Conservation (phyloP, 192 early-diverging fungal species). For the Dissophora ornata region DNA sequence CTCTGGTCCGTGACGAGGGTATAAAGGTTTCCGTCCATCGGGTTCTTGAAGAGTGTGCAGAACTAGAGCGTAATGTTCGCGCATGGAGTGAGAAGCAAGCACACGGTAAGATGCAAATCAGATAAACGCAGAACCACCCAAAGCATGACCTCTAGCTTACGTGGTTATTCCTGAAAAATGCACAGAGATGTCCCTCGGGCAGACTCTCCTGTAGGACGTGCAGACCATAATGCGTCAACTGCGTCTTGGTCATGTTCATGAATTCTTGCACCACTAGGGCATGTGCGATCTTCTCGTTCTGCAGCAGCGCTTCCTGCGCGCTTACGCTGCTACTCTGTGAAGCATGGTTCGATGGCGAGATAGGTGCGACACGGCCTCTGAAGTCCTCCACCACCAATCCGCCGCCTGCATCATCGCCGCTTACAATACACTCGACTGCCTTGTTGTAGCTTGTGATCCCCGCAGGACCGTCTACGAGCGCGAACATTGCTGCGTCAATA, state of each 20-base stretch:
- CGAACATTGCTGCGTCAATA: conserved; percentile 64
- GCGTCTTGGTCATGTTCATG: conserved; percentile 79
- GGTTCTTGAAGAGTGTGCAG: conserved; percentile 76
- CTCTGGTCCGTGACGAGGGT: conserved; percentile 79
- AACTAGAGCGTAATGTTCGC: too few relatives aligned
- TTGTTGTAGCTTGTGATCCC: conserved; percentile 74
- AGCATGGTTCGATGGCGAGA: conserved; percentile 5
- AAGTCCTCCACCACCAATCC: conserved; percentile 55
- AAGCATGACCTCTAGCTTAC: conserved; percentile 39
- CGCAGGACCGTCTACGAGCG: conserved; percentile 60
- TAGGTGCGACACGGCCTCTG: conserved; percentile 19
- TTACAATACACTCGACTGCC: conserved; percentile 81
- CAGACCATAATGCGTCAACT: conserved; percentile 88
- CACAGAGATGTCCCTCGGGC: conserved; percentile 67
- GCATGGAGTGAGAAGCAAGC: too few relatives aligned
- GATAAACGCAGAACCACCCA: background rate
- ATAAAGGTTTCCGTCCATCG: conserved; percentile 61
- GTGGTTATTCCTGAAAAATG: conserved; percentile 96
- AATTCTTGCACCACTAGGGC: conserved; percentile 74
- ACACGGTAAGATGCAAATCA: too few relatives aligned
- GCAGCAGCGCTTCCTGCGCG: conserved; percentile 7
- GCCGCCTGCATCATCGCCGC: conserved; percentile 63
- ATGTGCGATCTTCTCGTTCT: conserved; percentile 36
- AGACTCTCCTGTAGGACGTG: conserved; percentile 71
- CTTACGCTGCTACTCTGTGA: background rate